Conservation (phyloP, 140 eudicot species). For the Flaveria floridana region DNA sequence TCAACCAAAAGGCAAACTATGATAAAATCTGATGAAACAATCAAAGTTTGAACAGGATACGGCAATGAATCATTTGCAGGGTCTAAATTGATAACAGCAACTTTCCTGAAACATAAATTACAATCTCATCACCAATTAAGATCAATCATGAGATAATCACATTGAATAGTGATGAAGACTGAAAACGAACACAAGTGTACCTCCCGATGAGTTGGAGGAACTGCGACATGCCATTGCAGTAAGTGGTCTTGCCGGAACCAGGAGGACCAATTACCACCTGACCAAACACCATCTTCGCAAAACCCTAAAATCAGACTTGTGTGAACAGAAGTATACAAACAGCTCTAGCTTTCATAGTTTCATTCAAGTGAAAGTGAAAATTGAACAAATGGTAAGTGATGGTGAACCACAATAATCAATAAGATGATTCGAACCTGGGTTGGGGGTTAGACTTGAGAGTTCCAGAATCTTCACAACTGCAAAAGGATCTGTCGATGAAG, state of each 20-base stretch:
- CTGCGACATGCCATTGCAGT: slow-evolving; percentile 95
- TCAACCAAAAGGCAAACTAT: background rate
- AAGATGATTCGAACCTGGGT: too few relatives aligned
- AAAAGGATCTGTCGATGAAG: too few relatives aligned
- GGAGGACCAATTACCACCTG: slow-evolving; percentile 97
- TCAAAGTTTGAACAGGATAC: slow-evolving; percentile 51
- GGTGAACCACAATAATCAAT: too few relatives aligned
- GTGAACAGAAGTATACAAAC: background rate
- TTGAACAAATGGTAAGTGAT: too few relatives aligned
- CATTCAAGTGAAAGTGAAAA: too few relatives aligned
- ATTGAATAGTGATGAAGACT: background rate
- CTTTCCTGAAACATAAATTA: slow-evolving; percentile 67
- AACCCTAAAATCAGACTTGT: background rate
- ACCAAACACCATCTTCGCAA: slow-evolving; percentile 69
- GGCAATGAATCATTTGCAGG: slow-evolving; percentile 91
- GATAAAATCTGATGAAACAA: background rate
- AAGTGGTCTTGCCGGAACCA: slow-evolving; percentile 93
- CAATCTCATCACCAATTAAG: background rate
- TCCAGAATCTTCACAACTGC: too few relatives aligned
- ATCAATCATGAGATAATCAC: background rate
- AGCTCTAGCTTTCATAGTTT: too few relatives aligned
- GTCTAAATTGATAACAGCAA: slow-evolving; percentile 85
- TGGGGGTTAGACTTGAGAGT: too few relatives aligned
- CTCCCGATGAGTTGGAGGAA: slow-evolving; percentile 78
- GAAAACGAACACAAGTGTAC: slow-evolving; percentile 25